Percentiles rank a stretch among this genome's conserved stretches.
phyloP scores from a whole-genome alignment of 2,329 filamentous ascomycete species.

The Emmonsiellopsis sp. region DNA sequence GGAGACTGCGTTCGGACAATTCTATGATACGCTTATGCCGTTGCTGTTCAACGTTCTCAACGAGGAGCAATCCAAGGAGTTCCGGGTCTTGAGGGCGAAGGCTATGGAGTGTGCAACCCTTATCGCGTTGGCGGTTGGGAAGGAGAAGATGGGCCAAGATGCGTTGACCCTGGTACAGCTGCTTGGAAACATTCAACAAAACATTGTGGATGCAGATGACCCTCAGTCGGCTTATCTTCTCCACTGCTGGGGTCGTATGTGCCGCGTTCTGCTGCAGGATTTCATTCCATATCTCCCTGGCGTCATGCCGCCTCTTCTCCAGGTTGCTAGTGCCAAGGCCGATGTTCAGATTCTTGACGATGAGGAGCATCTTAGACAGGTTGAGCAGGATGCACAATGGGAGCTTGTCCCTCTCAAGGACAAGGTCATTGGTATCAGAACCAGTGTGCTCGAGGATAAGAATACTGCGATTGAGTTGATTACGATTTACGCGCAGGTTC shows the following conservation, averaged over 20 bases:
- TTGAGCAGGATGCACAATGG: constrained; percentile 95
- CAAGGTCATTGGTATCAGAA: constrained; percentile 97
- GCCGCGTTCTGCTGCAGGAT: constrained; percentile 78
- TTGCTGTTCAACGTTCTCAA: constrained; percentile 81
- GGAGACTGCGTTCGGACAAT: constrained; percentile 87
- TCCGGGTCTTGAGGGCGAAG: constrained; percentile 82
- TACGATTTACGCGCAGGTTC: constrained; percentile 90
- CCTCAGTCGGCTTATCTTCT: constrained; percentile 94
- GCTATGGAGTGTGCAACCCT: constrained; percentile 98
- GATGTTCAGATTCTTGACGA: constrained; percentile 95
- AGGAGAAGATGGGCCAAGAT: constrained; percentile 81
- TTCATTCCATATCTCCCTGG: constrained; percentile 87
- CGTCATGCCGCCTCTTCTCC: constrained; percentile 88
- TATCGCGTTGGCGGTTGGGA: constrained; percentile 86
- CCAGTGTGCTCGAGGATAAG: constrained; percentile 93
- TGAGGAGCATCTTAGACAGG: constrained; percentile 83
- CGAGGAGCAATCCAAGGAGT: constrained; percentile 88
- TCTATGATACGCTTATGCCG: constrained; percentile 94
- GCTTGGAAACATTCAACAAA: constrained; percentile 75
- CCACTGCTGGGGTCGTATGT: constrained; percentile 99
- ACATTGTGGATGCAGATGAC: constrained; percentile 83
- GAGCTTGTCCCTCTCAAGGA: constrained; percentile 94
- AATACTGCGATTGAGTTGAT: constrained; percentile 99
- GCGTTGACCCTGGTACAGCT: constrained; percentile 81
- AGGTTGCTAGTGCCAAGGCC: constrained; percentile 87